Conservation (phyloP, 768 basidiomycete genomes). For the Rhizopogon vinicolor region DNA sequence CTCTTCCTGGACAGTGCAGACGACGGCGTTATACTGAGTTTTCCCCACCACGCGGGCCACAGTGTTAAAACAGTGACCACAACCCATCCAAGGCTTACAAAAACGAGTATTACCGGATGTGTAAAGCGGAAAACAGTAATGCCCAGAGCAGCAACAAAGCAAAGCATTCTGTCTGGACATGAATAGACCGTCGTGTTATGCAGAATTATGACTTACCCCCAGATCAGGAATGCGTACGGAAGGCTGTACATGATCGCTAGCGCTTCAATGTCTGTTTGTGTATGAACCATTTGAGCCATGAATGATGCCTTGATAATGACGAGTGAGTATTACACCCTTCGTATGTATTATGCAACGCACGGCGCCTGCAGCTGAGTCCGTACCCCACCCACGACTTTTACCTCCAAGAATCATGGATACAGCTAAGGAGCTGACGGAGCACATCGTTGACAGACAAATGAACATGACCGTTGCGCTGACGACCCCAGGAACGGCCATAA, state of each 20-base stretch:
- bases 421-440: slow-evolving; percentile 29
- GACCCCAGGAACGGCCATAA: slow-evolving; percentile 45
- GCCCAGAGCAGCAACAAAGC: slow-evolving; percentile 3
- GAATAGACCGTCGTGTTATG: background rate
- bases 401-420: slow-evolving; percentile 31
- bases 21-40: background rate
- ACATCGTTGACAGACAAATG: slow-evolving; percentile 32
- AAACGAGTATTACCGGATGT: background rate
- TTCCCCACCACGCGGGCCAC: slow-evolving; percentile 1
- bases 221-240: slow-evolving; percentile 27
- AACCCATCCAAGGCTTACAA: slow-evolving; percentile 2
- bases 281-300: slow-evolving; percentile 11
- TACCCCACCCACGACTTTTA: slow-evolving; percentile 27
- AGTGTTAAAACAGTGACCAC: background rate
- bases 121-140: background rate
- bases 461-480: slow-evolving; percentile 19
- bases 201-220: slow-evolving; percentile 9
- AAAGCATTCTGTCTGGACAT: slow-evolving; percentile 3
- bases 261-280: slow-evolving; percentile 17
- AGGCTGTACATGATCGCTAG: slow-evolving; percentile 28
- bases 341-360: slow-evolving; percentile 14
- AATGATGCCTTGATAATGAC: slow-evolving; percentile 8
- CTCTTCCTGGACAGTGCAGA: background rate
- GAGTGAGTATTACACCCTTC: background rate
- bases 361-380: slow-evolving; percentile 19